phyloP scores from a whole-genome alignment of 805 yeast species.

The Myxozyma lipomycoides region DNA sequence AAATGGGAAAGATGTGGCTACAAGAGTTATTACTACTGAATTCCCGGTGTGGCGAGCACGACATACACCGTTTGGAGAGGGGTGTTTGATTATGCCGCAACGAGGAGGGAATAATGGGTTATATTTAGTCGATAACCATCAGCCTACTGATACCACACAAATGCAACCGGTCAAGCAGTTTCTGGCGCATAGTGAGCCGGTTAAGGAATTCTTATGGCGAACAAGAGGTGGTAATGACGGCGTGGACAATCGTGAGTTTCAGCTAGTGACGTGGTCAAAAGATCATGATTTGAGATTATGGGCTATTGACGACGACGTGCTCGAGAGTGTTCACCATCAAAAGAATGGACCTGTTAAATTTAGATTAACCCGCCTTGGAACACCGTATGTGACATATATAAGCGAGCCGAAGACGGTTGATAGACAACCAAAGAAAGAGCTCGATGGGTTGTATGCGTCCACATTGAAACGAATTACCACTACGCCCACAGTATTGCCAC shows the following conservation, averaged over 20 bases:
- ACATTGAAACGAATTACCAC: neutral
- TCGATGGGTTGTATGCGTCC: neutral
- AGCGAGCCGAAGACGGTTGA: constrained; percentile 45
- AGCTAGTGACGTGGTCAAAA: constrained; percentile 89
- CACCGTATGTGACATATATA: constrained; percentile 48
- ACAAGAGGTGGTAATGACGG: constrained; percentile 46
- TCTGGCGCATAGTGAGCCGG: constrained; percentile 78
- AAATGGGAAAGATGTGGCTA: constrained; percentile 42
- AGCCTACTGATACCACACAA: constrained; percentile 32
- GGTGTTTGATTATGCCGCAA: constrained; percentile 86
- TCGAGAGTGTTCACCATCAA: constrained; percentile 41
- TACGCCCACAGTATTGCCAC: constrained; percentile 1
- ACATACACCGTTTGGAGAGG: constrained; percentile 80
- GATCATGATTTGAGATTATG: constrained; percentile 82
- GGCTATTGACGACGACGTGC: constrained; percentile 55
- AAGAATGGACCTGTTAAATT: constrained; percentile 40
- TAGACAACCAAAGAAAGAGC: neutral
- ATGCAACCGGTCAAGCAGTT: constrained; percentile 57
- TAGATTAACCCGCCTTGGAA: constrained; percentile 42
- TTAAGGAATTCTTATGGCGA: constrained; percentile 88
- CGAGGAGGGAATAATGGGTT: constrained; percentile 75
- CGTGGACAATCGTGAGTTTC: constrained; percentile 74
- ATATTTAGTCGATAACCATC: constrained; percentile 42
- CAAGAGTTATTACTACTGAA: constrained; percentile 59
- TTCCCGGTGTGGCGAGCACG: constrained; percentile 90